These are phyloP conservation scores for Nitzschia inconspicua DNA, from an alignment of 108 stramenopile genomes.

Conservation along the genomic window DNA sequence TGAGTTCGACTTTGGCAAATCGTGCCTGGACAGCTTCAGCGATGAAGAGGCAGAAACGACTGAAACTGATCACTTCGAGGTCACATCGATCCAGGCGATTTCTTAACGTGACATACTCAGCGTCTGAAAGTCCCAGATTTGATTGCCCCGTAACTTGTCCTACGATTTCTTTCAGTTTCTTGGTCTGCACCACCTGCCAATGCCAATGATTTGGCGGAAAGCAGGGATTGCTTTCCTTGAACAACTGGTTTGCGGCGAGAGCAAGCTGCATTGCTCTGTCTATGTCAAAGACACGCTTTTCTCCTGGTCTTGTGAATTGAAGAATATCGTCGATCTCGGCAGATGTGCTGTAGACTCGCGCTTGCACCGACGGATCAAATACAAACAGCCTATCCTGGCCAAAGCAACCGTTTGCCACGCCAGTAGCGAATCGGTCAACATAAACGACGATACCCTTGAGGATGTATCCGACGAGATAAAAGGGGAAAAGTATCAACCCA, in stretches of 20 bases:
- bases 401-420: slow-evolving; percentile 38
- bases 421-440: slow-evolving; percentile 39
- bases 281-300: not conserved
- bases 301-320: not conserved
- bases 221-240: not conserved
- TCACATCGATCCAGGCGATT: not conserved
- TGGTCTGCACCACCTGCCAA: not conserved
- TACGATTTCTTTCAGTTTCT: not conserved
- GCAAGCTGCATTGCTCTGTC: not conserved
- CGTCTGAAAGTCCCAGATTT: not conserved
- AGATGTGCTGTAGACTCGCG: slow-evolving; percentile 18
- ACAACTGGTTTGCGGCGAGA: not conserved
- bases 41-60: slow-evolving; percentile 41
- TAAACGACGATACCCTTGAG: slow-evolving; percentile 28
- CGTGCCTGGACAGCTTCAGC: slow-evolving; percentile 26
- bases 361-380: slow-evolving; percentile 21
- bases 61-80: slow-evolving; percentile 17
- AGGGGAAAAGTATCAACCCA: slow-evolving; percentile 34
- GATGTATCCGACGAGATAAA: slow-evolving; percentile 28
- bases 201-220: not conserved
- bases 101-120: not conserved
- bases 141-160: not conserved
- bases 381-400: slow-evolving; percentile 37
- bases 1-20: not conserved
- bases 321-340: no score